phyloP scores from a whole-genome alignment of 2,329 filamentous ascomycete genomes.

The Cryphonectria japonica region DNA sequence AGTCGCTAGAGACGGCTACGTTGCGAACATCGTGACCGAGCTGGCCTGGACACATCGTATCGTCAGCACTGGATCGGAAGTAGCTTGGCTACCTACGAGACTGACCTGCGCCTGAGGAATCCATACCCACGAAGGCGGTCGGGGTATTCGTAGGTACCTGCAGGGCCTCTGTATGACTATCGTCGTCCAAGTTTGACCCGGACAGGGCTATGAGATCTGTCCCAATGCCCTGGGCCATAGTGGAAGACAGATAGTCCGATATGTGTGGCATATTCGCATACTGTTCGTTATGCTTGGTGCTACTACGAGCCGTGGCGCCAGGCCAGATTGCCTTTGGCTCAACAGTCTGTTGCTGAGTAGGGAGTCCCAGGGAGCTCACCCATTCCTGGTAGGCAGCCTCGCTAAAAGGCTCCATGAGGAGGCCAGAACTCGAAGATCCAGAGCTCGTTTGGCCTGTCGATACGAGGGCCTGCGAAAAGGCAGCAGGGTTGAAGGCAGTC shows the following conservation, averaged over 20 bases:
- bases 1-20: conserved; percentile 40
- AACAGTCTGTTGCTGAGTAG: conserved; percentile 16
- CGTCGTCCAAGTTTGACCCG: conserved; percentile 38
- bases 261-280: conserved; percentile 51
- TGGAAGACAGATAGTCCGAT: conserved; percentile 43
- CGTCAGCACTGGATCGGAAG: not conserved
- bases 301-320: conserved; percentile 11
- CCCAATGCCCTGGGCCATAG: conserved; percentile 29
- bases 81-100: not conserved
- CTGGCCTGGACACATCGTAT: conserved; percentile 5
- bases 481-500: not conserved
- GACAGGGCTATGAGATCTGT: conserved; percentile 37
- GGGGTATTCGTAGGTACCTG: conserved; percentile 51
- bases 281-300: conserved; percentile 38
- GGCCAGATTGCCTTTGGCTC: conserved; percentile 30
- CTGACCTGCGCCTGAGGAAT: conserved; percentile 15
- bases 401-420: conserved; percentile 36
- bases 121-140: conserved; percentile 32
- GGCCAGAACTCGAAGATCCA: conserved; percentile 29
- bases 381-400: conserved; percentile 36
- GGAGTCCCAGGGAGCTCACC: conserved; percentile 30
- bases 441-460: conserved; percentile 18
- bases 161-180: conserved; percentile 38
- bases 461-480: not conserved
- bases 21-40: conserved; percentile 32